Evolutionary conservation across 139 green algal genomes (phyloP).

Genomic region (Coelastrella sp.): DNA sequence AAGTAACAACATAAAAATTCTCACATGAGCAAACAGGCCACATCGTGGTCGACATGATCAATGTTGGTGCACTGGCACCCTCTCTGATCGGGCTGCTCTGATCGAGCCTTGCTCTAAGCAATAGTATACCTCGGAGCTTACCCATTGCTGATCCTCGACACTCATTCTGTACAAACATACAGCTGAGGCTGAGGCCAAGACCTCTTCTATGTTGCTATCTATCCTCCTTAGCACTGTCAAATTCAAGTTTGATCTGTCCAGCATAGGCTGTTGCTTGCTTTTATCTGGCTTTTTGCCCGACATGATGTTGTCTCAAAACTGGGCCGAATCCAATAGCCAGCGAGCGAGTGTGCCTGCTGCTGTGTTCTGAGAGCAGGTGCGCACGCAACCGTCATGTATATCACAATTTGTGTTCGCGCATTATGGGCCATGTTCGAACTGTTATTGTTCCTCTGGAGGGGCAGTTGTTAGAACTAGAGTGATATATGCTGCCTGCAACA

Average conservation of each 20-base stretch:
- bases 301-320: neutral
- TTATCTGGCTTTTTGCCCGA: slow-evolving; percentile 21
- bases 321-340: neutral
- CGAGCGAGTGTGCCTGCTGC: neutral
- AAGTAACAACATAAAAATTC: neutral
- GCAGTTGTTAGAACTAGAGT: too few relatives aligned
- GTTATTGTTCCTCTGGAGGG: too few relatives aligned
- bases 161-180: slow-evolving; percentile 89
- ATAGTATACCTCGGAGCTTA: slow-evolving; percentile 31
- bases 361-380: neutral
- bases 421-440: too few relatives aligned
- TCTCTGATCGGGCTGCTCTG: neutral
- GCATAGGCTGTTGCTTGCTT: slow-evolving; percentile 9
- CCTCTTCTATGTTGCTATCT: slow-evolving; percentile 71
- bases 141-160: slow-evolving; percentile 73
- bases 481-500: too few relatives aligned
- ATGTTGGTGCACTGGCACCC: neutral
- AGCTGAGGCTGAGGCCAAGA: slow-evolving; percentile 74
- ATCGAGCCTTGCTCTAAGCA: neutral
- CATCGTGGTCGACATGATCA: neutral
- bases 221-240: slow-evolving; percentile 71
- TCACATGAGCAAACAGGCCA: too few relatives aligned
- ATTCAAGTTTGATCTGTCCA: slow-evolving; percentile 70
- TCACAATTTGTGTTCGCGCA: too few relatives aligned
- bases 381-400: too few relatives aligned